Evolutionary conservation across 2,329 filamentous ascomycete genomes (phyloP).

Genomic region (Colletotrichum echinochloae): DNA sequence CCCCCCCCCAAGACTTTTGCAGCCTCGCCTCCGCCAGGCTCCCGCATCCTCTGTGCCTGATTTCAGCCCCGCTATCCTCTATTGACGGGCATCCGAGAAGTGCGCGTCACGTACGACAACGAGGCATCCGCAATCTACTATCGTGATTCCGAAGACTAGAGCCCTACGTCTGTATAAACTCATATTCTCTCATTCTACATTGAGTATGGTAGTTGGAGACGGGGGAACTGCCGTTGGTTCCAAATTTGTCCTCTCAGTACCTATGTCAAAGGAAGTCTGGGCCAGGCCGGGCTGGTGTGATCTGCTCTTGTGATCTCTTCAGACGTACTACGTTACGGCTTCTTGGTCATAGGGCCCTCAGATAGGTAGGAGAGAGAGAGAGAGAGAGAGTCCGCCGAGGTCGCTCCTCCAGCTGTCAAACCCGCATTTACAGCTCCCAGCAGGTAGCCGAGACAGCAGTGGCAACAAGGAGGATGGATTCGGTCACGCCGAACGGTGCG

Average conservation of each 20-base stretch:
- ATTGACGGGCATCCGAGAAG: not conserved
- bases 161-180: no score
- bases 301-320: not conserved
- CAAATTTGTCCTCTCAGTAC: not conserved
- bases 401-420: conserved; percentile 22
- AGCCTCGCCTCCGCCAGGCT: not conserved
- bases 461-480: not conserved
- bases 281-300: not conserved
- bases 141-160: no score
- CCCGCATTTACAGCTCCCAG: not conserved
- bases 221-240: not conserved
- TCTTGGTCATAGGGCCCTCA: not conserved
- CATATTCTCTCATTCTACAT: no score
- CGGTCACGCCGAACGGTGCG: not conserved
- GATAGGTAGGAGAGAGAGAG: no score
- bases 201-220: not conserved
- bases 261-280: not conserved
- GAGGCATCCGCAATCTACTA: not conserved
- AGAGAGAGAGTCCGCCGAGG: not conserved
- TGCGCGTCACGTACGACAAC: not conserved
- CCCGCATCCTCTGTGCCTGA: not conserved
- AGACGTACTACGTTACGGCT: not conserved
- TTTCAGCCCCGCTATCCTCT: not conserved
- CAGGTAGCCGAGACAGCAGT: conserved; percentile 20
- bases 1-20: not conserved